Base-by-base conservation (phyloP, 225 moss, liverwort and hornwort species). In the Takakia lepidozioides region DNA sequence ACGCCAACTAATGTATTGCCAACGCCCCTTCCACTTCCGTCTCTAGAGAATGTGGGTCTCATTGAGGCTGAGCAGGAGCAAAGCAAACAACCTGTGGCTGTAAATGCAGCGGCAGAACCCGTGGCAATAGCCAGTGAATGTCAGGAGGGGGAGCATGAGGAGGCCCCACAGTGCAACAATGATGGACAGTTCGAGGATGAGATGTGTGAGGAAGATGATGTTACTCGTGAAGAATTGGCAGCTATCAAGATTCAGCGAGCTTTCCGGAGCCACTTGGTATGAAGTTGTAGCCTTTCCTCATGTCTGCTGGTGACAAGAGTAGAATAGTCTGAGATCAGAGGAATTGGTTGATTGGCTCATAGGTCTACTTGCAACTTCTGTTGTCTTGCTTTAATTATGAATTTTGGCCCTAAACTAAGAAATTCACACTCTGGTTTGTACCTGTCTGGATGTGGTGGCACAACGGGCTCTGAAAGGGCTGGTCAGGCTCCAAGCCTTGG, bases 241-340 rank as follows among this genome's bases (percentile, higher is more conserved):
- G 78, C 78, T 45, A 63, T 78, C 62, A 69, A 8, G 49, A 78
- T 78, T 52, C 78, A 78, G 44, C 78, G 78, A 49, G 78, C 78
- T 49, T 78, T 73, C 52, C 73, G 73, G 18, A 78, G 56, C 48
- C 78, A 78, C 56, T 52, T 78, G 73, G 78, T 78, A 73, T 40
- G 59, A 32, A 0, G 32, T 11, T 32, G 32, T 46, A 20, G 16
- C 18, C 13, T 21, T 46, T 46, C 2, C 13, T 46, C 6, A 20
- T 10, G 1, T 32, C 11, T 32, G 32, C 32, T 32, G 0, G 32
- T 11, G 11, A 6, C 8, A 1, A 6, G 11, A 7, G 7, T 32
- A 0, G 1, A 6, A 32, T 11, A 11, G 11, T 32, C 11, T 6
- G 7, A 32, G 32, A 32, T 7, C 7, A 32, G 32, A 32, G 11